Evolutionary conservation across 345 rosid species (phyloP), one percentile per base, ranked within the genome.

Genomic region (Excoecaria cochinchinensis): DNA sequence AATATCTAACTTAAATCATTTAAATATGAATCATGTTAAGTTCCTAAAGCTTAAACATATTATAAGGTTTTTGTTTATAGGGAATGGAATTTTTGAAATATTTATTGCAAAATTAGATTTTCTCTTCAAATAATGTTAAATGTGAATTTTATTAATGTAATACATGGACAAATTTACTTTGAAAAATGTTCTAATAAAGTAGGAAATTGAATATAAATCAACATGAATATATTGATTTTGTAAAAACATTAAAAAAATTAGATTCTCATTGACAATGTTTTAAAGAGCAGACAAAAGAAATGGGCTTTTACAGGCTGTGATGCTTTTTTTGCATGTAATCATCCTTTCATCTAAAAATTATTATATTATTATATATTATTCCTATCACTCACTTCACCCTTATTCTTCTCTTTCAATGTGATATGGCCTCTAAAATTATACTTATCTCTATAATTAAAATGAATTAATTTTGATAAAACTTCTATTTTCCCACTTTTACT

Each of bases 301-400:
- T 70, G 42, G 76, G 63, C 60, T 67, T 52, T 73, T 76, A 77
- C 68, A 61, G 71, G 56, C 21, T 77, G 65, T 17, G 46, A 53
- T 65, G 73, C 76, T 67, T 67, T 71, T 72, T 31, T 71, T 71
- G 65, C 74, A 70, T 66, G 50, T 64, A 65, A 78, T 76, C 64
- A 60, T 70, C 76, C 60, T 9, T 59, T 62, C 61, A 36, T 12
- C 25, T 74, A 6, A 50, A 73, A 72, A 78, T 76, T 68, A 31
- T 2, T 31, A 31, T 2, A 31, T 31, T 2, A 31, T 31, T 31
- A 31, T 31, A 31, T 31, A 31, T 44, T 44, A 44, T 44, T 76
- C 70, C 44, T 4, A 47, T 57, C 3, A 21, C 16, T 14, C 66
- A 57, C 57, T 10, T 1, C 48, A 44, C 10, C 5, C 48, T 44